Base-by-base conservation (phyloP, 176 grass and related monocot species). In the Oryza brachyantha region DNA sequence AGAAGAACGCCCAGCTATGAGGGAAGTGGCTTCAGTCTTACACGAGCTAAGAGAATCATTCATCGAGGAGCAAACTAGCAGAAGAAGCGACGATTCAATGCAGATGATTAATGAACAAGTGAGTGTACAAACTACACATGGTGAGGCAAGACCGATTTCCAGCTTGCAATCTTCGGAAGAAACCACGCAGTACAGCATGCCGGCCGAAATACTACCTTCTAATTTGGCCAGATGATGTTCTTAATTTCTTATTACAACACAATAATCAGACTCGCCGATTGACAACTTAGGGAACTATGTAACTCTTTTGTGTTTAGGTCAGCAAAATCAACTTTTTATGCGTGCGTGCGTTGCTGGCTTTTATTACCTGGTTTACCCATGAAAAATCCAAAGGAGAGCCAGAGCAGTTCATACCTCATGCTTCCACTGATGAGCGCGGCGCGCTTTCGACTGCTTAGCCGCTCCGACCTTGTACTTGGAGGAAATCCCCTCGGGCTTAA, bases 1-100 rank as follows among this genome's bases (percentile, higher is more conserved):
- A 68, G 82, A 88, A 69, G 81, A 91, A 21, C 76, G 89, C 0
- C 85, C 89, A 13, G 4, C 24, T n/a, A 91, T 88, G 85, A 77
- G 64, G 34, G 89, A 85, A 36, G 89, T 88, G 40, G 73, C 85
- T 11, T 61, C 74, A 31, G 40, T 81, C 41, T 72, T 91, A 66
- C 13, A 85, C 13, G 16, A 1, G 3, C 66, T 88, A 26, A 81
- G 34, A 57, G 84, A 67, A 22, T 78, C 79, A 54, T 77, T 84
- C n/a, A 29, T 3, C 38, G 17, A 42, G 65, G 24, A 87, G 36
- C 46, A 80, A 42, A 31, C 28, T 11, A 29, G 28, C n/a, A 43
- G 10, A 59, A 78, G 5, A 60, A 58, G 9, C 5, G 11, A 48
- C 4, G 74, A 78, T 19, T 0, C 11, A 5, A 3, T 29, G 64